Base-by-base conservation (phyloP, 2,329 filamentous ascomycete species). In the Didymella segeticola region DNA sequence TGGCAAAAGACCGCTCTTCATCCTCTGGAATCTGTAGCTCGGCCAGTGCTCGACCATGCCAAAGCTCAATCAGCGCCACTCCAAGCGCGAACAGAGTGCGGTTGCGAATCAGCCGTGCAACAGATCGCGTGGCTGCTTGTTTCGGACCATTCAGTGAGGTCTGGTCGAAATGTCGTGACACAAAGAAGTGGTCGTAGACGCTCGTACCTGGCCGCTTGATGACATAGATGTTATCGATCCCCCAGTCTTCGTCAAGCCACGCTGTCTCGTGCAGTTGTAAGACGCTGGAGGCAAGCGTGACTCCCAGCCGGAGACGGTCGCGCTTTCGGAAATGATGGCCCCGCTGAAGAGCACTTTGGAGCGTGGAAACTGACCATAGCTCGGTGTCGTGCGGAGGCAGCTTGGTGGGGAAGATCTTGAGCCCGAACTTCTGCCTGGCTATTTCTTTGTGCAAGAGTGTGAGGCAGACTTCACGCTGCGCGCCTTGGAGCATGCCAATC, bases 181-280 rank as follows among this genome's bases (percentile, higher is more conserved):
- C 30, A 14, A 45, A 45, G 0, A 30, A 22, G 9, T 45, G 59
- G 26, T 63, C 57, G 23, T 62, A 66, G 2, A 43, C 14, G 7
- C 47, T 55, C 5, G 52, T 38, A 6, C 52, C 59, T 1, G 53
- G 42, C 5, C 57, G 30, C 5, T 64, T 53, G 11, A 67, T 52
- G 23, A 68, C 68, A 27, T 62, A 57, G 8, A 69, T 66, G 33
- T 62, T 56, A 22, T 64, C 51, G 25, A 64, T 59, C 12, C 56
- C 46, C 63, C 62, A 70, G 19, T 55, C 43, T 10, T 62, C 53
- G 2, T 56, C 47, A 4, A 69, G 57, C 63, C 66, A 69, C 1
- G 62, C 56, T 2, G 66, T 69, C 33, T 66, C 54, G 19, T 68
- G 55, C 2, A 68, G 53, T 20, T 68, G 61, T 1, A 68, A 34